Conservation (phyloP, 1,284 basidiomycete species). For the Hymenochaete sp. region DNA sequence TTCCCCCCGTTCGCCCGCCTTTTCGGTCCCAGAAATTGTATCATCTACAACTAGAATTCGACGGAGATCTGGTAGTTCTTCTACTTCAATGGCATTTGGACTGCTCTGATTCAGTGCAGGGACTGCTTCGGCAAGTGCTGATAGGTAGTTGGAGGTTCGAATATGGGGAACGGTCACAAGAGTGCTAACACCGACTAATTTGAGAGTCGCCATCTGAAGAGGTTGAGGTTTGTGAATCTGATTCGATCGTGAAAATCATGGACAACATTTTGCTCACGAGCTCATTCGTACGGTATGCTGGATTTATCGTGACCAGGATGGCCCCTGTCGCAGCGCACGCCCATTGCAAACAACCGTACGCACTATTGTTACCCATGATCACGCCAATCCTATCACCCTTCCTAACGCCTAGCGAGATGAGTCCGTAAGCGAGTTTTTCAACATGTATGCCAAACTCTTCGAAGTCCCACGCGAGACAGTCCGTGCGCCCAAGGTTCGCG, state of each 20-base stretch:
- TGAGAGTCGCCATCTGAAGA: constrained; percentile 49
- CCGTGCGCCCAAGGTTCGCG: constrained; percentile 35
- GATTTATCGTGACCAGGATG: constrained; percentile 75
- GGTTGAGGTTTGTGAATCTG: background rate
- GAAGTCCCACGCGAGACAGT: constrained; percentile 69
- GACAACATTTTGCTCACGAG: constrained; percentile 37
- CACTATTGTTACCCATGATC: constrained; percentile 76
- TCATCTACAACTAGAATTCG: constrained; percentile 68
- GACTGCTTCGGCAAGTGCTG: constrained; percentile 48
- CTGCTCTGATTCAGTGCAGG: constrained; percentile 44
- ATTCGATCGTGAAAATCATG: background rate
- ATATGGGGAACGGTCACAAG: constrained; percentile 68
- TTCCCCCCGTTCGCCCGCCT: constrained; percentile 14
- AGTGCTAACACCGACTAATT: constrained; percentile 59
- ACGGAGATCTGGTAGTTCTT: constrained; percentile 52
- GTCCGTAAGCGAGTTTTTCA: constrained; percentile 59
- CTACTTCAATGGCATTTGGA: constrained; percentile 53
- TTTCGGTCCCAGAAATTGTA: constrained; percentile 26
- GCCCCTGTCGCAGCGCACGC: constrained; percentile 74
- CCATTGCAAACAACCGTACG: constrained; percentile 78
- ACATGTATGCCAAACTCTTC: constrained; percentile 62
- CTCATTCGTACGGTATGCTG: constrained; percentile 68
- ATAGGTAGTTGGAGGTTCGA: constrained; percentile 53
- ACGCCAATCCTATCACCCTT: constrained; percentile 76
- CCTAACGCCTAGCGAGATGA: constrained; percentile 60